Evolutionary conservation across 1,284 basidiomycete species (phyloP), one percentile per base, ranked within the genome.

Genomic region (Ganoderma sinense): DNA sequence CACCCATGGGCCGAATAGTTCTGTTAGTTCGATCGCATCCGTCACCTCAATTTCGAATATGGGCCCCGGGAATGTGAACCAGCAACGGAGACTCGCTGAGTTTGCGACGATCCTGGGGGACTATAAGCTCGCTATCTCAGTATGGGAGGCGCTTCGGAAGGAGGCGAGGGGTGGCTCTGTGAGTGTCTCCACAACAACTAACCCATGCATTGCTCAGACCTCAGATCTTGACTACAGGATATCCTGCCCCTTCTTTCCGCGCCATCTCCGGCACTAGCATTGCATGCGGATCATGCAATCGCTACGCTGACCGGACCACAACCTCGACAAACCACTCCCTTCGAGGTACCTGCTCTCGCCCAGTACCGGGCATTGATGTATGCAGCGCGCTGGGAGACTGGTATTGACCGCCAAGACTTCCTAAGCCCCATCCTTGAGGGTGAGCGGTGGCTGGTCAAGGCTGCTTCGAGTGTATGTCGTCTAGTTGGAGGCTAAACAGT

Each of bases 91-190:
- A n/a, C 84, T 99, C 2, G 97, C 97, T 11, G 98, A 99, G 80
- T 97, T 99, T 81, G 93, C 96, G 1, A 98, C 98, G 62, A 92
- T 97, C 74, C 84, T 98, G 0, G 92, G 95, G 1, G 97, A 99
- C 82, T 91, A 92, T 79, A 95, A 94, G 74, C 86, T 97, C 51
- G 97, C 97, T 0, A 85, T 89, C 0, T 83, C 84, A 18, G 91
- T 97, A 29, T 99, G 97, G 93, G 97, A 99, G 75, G 83, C 91
- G 1, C 79, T 95, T 23, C 86, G 95, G 64, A 94, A 95, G 76
- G 95, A 97, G 68, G 87, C 86, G 51, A 91, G 89, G 77, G 90
- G 91, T 55, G 93, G 93, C 64, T 92, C 91, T 60, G 92, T 94
- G 80, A 74, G 89, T 81, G 33, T 51, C 63, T 29, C 43, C n/a